phyloP scores from a whole-genome alignment of 768 basidiomycete genomes.

The Sistotremastrum niveocremeum region DNA sequence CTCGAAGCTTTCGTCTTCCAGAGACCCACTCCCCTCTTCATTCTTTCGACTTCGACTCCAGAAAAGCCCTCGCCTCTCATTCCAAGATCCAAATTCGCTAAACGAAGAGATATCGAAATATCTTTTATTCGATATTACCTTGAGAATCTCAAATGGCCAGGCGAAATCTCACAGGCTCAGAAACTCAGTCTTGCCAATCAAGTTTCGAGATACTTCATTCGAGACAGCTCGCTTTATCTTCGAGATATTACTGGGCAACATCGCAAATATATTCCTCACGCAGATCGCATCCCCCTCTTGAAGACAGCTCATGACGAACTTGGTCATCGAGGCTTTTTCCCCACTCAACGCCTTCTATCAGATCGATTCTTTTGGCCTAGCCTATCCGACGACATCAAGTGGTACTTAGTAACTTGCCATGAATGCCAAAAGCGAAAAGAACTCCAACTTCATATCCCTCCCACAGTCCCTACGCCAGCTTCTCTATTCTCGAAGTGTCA shows the following conservation, averaged over 20 bases:
- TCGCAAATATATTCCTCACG: constrained; percentile 6
- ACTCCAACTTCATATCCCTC: constrained; percentile 11
- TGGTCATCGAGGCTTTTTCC: constrained; percentile 10
- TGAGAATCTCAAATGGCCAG: constrained; percentile 1
- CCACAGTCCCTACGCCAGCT: constrained; percentile 10
- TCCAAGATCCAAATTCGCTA: background rate
- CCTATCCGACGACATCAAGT: constrained; percentile 15
- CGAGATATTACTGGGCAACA: constrained; percentile 6
- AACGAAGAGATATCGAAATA: constrained; percentile 1
- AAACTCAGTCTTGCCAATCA: constrained; percentile 3
- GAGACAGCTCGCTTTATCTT: constrained; percentile 6
- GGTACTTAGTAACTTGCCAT: constrained; percentile 21
- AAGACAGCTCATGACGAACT: constrained; percentile 8
- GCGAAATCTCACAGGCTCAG: background rate
- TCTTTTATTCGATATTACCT: background rate
- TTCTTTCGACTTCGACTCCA: background rate
- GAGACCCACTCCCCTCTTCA: background rate
- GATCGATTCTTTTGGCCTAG: constrained; percentile 19
- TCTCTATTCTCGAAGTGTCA: constrained; percentile 12
- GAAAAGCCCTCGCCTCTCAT: background rate
- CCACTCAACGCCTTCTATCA: background rate
- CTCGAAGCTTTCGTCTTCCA: background rate
- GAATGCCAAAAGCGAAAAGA: constrained; percentile 18
- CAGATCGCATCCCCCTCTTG: constrained; percentile 2
- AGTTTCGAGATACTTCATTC: background rate